A percentile compares a stretch with the other conserved stretches of the same genome.
Evolutionary conservation across 352 stramenopile genomes (phyloP).

Genomic region (Phytophthora meadii): DNA sequence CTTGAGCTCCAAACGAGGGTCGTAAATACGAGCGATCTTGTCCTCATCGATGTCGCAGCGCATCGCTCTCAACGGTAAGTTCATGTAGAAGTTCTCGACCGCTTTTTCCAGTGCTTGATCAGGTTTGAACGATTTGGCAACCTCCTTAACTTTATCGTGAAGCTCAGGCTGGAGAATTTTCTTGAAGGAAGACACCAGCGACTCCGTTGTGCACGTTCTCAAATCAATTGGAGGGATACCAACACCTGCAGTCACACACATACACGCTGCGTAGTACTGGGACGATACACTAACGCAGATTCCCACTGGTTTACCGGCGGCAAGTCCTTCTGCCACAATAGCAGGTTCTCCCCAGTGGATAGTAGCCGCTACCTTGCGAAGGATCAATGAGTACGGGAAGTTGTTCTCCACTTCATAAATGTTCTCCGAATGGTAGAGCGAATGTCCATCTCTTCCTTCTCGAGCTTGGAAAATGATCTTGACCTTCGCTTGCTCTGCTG

Average conservation of each 20-base stretch:
- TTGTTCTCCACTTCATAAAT: conserved; percentile 46
- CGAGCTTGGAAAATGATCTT: conserved; percentile 68
- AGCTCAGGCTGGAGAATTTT: conserved; percentile 55
- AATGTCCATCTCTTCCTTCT: conserved; percentile 15
- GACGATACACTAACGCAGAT: conserved; percentile 91
- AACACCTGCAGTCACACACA: conserved; percentile 72
- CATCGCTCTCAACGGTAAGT: conserved; percentile 47
- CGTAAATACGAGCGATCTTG: conserved; percentile 52
- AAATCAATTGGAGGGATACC: conserved; percentile 77
- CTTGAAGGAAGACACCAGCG: conserved; percentile 68
- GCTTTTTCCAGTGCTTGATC: conserved; percentile 74
- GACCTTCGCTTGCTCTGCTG: conserved; percentile 37
- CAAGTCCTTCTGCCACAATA: conserved; percentile 83
- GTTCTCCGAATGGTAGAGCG: conserved; percentile 38
- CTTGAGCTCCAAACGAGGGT: conserved; percentile 45
- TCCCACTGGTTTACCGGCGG: conserved; percentile 86
- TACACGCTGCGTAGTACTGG: conserved; percentile 88
- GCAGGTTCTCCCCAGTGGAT: conserved; percentile 79
- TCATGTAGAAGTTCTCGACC: conserved; percentile 68
- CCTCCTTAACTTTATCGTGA: conserved; percentile 36
- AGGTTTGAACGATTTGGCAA: conserved; percentile 55
- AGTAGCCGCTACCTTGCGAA: conserved; percentile 79
- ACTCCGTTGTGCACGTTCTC: conserved; percentile 60
- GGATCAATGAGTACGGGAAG: conserved; percentile 81
- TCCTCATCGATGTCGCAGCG: conserved; percentile 42